Conservation (phyloP, 352 stramenopile species). For the Phytophthora nicotianae region DNA sequence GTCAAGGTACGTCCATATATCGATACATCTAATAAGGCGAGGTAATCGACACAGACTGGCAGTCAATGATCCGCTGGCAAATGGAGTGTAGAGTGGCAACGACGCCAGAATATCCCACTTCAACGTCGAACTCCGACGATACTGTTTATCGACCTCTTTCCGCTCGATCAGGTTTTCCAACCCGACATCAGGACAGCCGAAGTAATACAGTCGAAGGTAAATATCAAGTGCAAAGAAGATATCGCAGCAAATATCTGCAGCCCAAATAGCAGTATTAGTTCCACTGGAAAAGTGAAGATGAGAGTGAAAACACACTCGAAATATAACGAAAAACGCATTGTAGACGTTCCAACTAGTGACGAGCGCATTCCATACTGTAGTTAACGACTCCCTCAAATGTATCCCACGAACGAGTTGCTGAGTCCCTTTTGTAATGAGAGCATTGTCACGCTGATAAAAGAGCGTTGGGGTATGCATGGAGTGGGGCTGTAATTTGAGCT, state of each 20-base stretch:
- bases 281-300: conserved; percentile 18
- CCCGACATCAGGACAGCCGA: conserved; percentile 53
- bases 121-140: conserved; percentile 39
- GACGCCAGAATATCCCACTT: conserved; percentile 50
- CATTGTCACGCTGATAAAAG: conserved; percentile 61
- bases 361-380: conserved; percentile 43
- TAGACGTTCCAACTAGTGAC: conserved; percentile 67
- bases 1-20: conserved; percentile 50
- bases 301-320: conserved; percentile 64
- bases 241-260: conserved; percentile 45
- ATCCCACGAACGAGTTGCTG: conserved; percentile 8
- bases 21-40: conserved; percentile 42
- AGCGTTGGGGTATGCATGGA: conserved; percentile 51
- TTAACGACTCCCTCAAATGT: conserved; percentile 10
- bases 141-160: conserved; percentile 44
- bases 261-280: conserved; percentile 24
- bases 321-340: conserved; percentile 68
- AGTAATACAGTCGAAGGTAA: conserved; percentile 71
- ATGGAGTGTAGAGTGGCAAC: conserved; percentile 63
- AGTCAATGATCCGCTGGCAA: conserved; percentile 32
- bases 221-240: conserved; percentile 52
- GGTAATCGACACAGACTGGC: conserved; percentile 57
- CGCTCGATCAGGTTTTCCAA: conserved; percentile 48
- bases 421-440: conserved; percentile 7
- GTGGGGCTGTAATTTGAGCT: conserved; percentile 59